A percentile compares a stretch with the other conserved stretches of the same genome.
Conservation (phyloP, 2,329 filamentous ascomycete genomes). For the Zelopaecilomyces penicillatus region DNA sequence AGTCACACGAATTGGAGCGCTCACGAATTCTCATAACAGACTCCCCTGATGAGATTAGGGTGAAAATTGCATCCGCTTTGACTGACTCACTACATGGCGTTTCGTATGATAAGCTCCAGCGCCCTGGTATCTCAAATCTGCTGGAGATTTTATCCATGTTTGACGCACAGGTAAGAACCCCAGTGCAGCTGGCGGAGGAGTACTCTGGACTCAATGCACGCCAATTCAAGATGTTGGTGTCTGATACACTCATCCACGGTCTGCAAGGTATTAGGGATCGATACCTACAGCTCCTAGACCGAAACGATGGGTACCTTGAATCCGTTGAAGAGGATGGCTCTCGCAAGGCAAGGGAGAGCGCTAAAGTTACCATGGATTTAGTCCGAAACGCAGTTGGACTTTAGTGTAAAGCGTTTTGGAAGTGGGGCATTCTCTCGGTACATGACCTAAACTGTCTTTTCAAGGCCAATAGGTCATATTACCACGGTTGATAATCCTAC, state of each 20-base stretch:
- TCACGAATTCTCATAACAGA: conserved; percentile 84
- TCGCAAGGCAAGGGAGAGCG: conserved; percentile 51
- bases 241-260: conserved; percentile 45
- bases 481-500: too few relatives aligned
- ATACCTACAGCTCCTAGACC: conserved; percentile 44
- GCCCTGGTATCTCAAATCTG: conserved; percentile 84
- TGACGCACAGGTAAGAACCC: conserved; percentile 33
- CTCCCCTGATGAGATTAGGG: conserved; percentile 48
- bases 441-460: too few relatives aligned
- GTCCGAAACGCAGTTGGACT: conserved; percentile 46
- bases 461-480: too few relatives aligned
- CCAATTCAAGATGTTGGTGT: conserved; percentile 44
- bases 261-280: conserved; percentile 47
- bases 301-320: conserved; percentile 44
- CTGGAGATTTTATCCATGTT: conserved; percentile 72
- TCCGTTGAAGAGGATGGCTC: conserved; percentile 51
- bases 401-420: too few relatives aligned
- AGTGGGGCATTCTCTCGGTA: too few relatives aligned
- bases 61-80: conserved; percentile 63
- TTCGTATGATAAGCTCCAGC: conserved; percentile 58
- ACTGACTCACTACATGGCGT: conserved; percentile 65
- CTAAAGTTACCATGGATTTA: conserved; percentile 47
- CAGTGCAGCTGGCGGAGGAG: conserved; percentile 31
- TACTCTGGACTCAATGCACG: conserved; percentile 30
- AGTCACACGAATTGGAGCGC: conserved; percentile 62